phyloP scores from a whole-genome alignment of 306 rosid species.

The Begonia loranthoides region DNA sequence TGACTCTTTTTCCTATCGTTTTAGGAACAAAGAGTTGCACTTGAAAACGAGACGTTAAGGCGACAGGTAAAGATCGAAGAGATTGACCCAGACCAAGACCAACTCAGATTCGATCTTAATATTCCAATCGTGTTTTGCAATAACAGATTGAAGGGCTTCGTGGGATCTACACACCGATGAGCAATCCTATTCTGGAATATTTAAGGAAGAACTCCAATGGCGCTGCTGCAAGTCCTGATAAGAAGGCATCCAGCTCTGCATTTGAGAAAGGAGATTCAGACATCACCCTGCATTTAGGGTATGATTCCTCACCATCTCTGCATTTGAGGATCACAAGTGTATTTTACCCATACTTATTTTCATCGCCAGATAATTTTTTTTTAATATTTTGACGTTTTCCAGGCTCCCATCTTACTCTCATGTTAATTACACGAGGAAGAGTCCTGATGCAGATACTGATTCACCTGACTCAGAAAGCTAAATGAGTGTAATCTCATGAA shows the following conservation, averaged over 20 bases:
- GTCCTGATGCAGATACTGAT: slow-evolving; percentile 37
- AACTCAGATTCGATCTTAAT: not conserved
- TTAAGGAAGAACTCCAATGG: slow-evolving; percentile 27
- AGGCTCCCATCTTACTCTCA: slow-evolving; percentile 40
- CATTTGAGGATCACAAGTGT: too few relatives aligned
- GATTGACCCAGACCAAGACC: not conserved
- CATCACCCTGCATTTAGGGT: slow-evolving; percentile 90
- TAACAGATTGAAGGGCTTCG: slow-evolving; percentile 76
- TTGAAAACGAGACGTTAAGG: slow-evolving; percentile 79
- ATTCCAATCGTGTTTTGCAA: not conserved
- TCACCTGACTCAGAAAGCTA: slow-evolving; percentile 53
- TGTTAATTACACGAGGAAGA: slow-evolving; percentile 49
- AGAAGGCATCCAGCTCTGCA: slow-evolving; percentile 27
- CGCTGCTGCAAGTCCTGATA: slow-evolving; percentile 23
- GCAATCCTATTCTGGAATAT: slow-evolving; percentile 35
- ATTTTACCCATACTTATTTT: too few relatives aligned
- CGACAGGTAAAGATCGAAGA: slow-evolving; percentile 52
- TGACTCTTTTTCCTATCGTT: slow-evolving; percentile 15
- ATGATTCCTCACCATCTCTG: slow-evolving; percentile 10
- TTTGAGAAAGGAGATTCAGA: slow-evolving; percentile 75
- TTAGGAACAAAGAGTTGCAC: slow-evolving; percentile 73
- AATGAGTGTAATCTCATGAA: slow-evolving; percentile 30
- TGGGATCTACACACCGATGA: slow-evolving; percentile 47
- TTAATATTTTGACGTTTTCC: slow-evolving; percentile 4
- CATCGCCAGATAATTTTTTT: too few relatives aligned